Conservation (phyloP, 129 eudicot species). For the Escallonia rubra region DNA sequence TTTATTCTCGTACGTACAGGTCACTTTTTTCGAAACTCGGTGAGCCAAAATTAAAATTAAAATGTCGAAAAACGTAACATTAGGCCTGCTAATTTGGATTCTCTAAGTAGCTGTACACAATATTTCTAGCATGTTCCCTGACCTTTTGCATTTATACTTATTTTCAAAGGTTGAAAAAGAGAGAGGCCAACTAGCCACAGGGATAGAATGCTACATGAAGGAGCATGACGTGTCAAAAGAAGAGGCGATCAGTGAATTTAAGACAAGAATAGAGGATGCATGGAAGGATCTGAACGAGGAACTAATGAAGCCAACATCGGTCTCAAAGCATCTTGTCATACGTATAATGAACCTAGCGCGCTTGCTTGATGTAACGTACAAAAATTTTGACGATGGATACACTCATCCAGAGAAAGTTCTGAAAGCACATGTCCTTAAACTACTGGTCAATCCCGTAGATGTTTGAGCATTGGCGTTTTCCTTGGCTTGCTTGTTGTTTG, state of each 20-base stretch:
- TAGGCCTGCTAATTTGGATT: too few relatives aligned
- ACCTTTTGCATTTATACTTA: too few relatives aligned
- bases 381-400: slow-evolving; percentile 15
- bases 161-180: slow-evolving; percentile 9
- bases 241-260: slow-evolving; percentile 3
- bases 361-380: slow-evolving; percentile 5
- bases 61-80: too few relatives aligned
- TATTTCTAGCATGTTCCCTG: too few relatives aligned
- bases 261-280: neutral
- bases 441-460: slow-evolving; percentile 5
- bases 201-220: slow-evolving; percentile 17
- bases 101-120: too few relatives aligned
- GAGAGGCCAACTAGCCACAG: slow-evolving; percentile 13
- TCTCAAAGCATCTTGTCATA: neutral
- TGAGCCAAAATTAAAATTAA: too few relatives aligned
- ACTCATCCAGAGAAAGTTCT: slow-evolving; percentile 15
- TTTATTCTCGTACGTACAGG: too few relatives aligned
- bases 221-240: slow-evolving; percentile 1
- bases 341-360: slow-evolving; percentile 7
- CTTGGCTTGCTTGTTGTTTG: too few relatives aligned
- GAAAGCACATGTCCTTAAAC: slow-evolving; percentile 7
- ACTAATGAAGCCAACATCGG: neutral
- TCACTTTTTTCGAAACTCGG: too few relatives aligned
- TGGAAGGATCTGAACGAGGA: slow-evolving; percentile 20
- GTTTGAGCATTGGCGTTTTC: too few relatives aligned